Percentiles rank a stretch among this genome's conserved stretches.
Evolutionary conservation across 805 yeast species (phyloP).

Genomic region (Ogataea paraovalis): DNA sequence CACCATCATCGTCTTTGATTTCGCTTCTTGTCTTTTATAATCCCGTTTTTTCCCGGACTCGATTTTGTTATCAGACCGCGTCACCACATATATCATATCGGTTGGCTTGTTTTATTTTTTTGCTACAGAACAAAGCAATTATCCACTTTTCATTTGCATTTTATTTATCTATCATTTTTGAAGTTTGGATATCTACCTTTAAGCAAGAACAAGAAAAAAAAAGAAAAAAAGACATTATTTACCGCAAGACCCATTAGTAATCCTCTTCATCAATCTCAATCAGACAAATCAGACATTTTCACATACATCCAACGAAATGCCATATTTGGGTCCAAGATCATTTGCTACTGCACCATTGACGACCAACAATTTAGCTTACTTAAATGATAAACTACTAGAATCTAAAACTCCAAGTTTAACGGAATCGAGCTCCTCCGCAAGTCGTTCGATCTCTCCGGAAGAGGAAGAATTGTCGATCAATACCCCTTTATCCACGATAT

Average conservation of each 20-base stretch:
- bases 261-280: too few relatives aligned
- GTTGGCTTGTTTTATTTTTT: not conserved
- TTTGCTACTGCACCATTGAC: conserved; percentile 35
- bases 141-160: not conserved
- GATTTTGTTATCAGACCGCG: not conserved
- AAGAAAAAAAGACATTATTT: not conserved
- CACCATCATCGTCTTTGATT: not conserved
- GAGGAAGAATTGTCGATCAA: conserved; percentile 23
- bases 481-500: conserved; percentile 27
- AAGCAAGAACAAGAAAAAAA: too few relatives aligned
- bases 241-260: too few relatives aligned
- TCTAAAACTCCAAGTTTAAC: conserved; percentile 3
- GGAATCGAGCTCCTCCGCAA: conserved; percentile 6
- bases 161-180: not conserved
- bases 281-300: not conserved
- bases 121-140: not conserved
- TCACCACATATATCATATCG: not conserved
- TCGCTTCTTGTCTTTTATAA: not conserved
- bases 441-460: conserved; percentile 20
- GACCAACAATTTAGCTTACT: conserved; percentile 27
- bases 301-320: conserved; percentile 19
- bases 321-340: conserved; percentile 34
- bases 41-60: too few relatives aligned
- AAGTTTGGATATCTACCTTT: not conserved
- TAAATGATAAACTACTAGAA: conserved; percentile 22